Base-by-base conservation (phyloP, 768 basidiomycete species). In the Tulasnella sp. region DNA sequence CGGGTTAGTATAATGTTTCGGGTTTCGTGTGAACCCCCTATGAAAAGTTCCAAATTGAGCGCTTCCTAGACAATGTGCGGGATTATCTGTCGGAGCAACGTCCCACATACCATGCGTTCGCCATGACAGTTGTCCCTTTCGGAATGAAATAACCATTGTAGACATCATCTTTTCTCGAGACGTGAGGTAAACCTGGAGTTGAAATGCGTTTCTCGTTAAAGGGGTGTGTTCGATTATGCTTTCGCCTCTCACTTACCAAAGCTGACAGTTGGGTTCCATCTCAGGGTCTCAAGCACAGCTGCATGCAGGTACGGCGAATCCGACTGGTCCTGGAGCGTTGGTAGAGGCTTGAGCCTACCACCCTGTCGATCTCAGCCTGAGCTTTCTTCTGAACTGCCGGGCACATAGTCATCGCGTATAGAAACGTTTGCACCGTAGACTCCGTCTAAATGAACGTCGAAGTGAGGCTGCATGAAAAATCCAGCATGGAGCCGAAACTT, bases 361-460 rank as follows among this genome's bases (percentile, higher is more conserved):
- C 81, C 10, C 77, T 72, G n/a, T 85, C 81, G 34, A 87, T 83
- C 83, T 88, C 88, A 38, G 83, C 83, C 34, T 87, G 86, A 21
- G 85, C 86, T 38, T 82, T 81, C 9, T 80, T 75, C 80, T 88
- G 74, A 46, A 44, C 40, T 27, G 83, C 82, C 0, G 84, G 84
- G 74, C 81, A 82, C 24, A 83, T 79, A 8, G 81, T 68, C 83
- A 85, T 84, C 16, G 82, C 82, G 38, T 83, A 76, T n/a, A 82
- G 21, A 71, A 77, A 76, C 24, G 77, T 78, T 4, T 71, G 62
- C 14, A 78, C n/a, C 2, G 78, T 76, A 87, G 14, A 34, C 34
- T 24, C 81, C 77, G 40, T 75, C 80, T 2, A 80, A 84, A 56
- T 24, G 38, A 38, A 76, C 4, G 19, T 16, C 46, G 7, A 27